phyloP scores from a whole-genome alignment of 371 early-diverging fungal genomes.

The Mortierella sp. region DNA sequence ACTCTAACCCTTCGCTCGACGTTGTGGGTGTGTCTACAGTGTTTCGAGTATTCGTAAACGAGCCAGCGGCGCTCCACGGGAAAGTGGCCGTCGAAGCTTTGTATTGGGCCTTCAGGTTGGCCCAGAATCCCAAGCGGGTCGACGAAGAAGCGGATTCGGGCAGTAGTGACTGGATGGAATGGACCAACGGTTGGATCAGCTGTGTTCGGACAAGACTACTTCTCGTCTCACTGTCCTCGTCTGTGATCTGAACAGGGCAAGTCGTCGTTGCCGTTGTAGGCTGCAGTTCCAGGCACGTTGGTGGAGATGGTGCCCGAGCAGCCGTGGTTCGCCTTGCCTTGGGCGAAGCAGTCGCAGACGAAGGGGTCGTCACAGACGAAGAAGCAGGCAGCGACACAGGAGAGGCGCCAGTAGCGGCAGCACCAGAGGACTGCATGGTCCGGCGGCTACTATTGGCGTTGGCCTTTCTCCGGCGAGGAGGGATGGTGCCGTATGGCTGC shows the following conservation, averaged over 20 bases:
- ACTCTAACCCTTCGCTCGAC: background rate
- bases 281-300: constrained; percentile 17
- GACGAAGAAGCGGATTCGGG: constrained; percentile 47
- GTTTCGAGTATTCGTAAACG: background rate
- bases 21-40: too few relatives aligned
- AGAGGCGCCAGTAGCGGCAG: too few relatives aligned
- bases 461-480: constrained; percentile 52
- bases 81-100: constrained; percentile 29
- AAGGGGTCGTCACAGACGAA: background rate
- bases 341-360: too few relatives aligned
- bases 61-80: constrained; percentile 17
- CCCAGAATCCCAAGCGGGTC: constrained; percentile 49
- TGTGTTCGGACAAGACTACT: background rate
- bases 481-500: constrained; percentile 68
- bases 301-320: too few relatives aligned
- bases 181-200: constrained; percentile 38
- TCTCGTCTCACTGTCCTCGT: background rate
- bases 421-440: too few relatives aligned
- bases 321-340: too few relatives aligned
- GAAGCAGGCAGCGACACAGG: background rate
- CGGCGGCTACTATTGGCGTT: too few relatives aligned
- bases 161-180: constrained; percentile 40
- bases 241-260: too few relatives aligned
- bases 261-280: constrained; percentile 3
- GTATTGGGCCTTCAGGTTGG: constrained; percentile 49